Conservation (phyloP, 257 asterid genomes). For the Phtheirospermum japonicum region DNA sequence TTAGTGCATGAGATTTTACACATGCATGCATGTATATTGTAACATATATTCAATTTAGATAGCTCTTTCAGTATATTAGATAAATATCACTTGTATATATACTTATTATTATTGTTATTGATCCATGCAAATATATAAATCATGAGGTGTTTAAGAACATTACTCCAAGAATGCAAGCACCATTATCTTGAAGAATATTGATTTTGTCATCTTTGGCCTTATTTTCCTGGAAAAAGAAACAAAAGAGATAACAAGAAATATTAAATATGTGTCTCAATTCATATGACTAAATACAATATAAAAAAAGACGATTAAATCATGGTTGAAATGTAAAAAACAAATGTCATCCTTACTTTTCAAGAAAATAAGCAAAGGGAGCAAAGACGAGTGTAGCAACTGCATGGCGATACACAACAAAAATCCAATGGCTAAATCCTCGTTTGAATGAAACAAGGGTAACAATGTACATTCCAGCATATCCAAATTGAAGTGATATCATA, state of each 20-base stretch:
- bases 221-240: constrained; percentile 44
- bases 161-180: constrained; percentile 69
- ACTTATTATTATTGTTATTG: too few species aligned
- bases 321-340: too few species aligned
- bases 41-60: too few species aligned
- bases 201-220: constrained; percentile 67
- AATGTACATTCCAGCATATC: constrained; percentile 73
- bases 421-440: constrained; percentile 72
- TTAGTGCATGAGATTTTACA: neutral
- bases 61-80: too few species aligned
- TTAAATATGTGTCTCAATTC: too few species aligned
- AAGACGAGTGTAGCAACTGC: constrained; percentile 55
- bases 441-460: constrained; percentile 53
- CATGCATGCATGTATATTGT: neutral
- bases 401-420: constrained; percentile 76
- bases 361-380: constrained; percentile 57
- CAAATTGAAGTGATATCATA: constrained; percentile 67
- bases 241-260: too few species aligned
- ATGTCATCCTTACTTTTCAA: constrained; percentile 67
- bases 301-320: too few species aligned
- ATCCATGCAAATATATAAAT: neutral
- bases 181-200: constrained; percentile 46
- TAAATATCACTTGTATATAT: too few species aligned
- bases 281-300: too few species aligned
- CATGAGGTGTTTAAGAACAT: constrained; percentile 25